These are phyloP conservation scores for Solanum infundibuliforme DNA, from an alignment of 257 asterid species.

Conservation along the genomic window DNA sequence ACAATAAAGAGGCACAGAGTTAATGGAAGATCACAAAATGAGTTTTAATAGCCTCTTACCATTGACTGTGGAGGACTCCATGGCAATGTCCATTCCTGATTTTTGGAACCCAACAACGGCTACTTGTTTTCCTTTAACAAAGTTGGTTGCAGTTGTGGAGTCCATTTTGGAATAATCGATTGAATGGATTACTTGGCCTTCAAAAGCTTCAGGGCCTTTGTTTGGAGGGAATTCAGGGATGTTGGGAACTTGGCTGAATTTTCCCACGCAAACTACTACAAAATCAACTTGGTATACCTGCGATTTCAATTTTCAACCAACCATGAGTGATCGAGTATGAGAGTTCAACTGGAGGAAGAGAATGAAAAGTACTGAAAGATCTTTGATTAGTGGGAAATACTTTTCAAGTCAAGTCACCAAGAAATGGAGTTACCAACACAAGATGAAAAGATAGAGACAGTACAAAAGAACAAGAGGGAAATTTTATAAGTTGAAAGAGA, in stretches of 20 bases:
- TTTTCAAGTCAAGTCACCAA: not conserved
- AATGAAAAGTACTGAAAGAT: not conserved
- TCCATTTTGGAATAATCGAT: conserved; percentile 23
- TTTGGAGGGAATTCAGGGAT: conserved; percentile 17
- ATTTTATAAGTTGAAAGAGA: not conserved
- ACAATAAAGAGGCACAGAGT: not conserved
- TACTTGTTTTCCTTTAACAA: not conserved
- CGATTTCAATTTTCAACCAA: not conserved
- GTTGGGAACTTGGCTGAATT: conserved; percentile 26
- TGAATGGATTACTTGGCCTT: conserved; percentile 15
- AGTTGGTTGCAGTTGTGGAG: not conserved
- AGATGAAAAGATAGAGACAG: not conserved
- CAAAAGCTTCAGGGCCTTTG: conserved; percentile 27
- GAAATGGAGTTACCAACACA: not conserved
- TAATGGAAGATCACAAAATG: not conserved
- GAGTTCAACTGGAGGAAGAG: not conserved
- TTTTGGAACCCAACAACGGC: conserved; percentile 30
- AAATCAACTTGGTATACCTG: conserved; percentile 6
- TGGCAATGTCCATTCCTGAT: conserved; percentile 40
- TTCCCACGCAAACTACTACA: conserved; percentile 32
- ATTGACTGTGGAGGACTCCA: conserved; percentile 24
- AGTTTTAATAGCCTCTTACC: not conserved
- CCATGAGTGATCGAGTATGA: not conserved
- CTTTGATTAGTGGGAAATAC: not conserved
- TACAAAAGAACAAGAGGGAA: not conserved